phyloP scores from a whole-genome alignment of 2,329 filamentous ascomycete species.

The Fusarium tuaranense region DNA sequence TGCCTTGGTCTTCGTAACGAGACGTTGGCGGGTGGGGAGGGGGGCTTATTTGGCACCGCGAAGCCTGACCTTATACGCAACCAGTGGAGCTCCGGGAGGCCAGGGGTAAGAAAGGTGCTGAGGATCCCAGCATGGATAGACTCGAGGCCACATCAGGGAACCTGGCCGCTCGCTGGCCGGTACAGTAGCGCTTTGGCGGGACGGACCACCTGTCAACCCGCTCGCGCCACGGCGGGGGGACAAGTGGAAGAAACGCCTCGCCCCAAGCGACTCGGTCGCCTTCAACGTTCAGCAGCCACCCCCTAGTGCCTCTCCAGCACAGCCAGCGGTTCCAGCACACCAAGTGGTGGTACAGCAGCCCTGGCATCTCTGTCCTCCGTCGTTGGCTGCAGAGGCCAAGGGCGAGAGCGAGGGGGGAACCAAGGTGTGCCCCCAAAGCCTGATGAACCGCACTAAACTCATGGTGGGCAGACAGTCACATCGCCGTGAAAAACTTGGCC shows the following conservation, averaged over 20 bases:
- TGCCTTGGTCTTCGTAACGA: conserved; percentile 42
- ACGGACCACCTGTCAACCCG: conserved; percentile 46
- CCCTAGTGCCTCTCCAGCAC: conserved; percentile 33
- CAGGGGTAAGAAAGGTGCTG: conserved; percentile 31
- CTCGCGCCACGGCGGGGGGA: conserved; percentile 43
- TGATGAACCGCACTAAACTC: conserved; percentile 26
- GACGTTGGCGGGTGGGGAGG: conserved; percentile 40
- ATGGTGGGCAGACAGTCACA: conserved; percentile 36
- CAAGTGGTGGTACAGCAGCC: conserved; percentile 20
- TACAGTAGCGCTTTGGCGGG: conserved; percentile 28
- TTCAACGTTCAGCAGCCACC: conserved; percentile 35
- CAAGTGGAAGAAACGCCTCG: conserved; percentile 41
- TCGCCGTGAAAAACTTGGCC: conserved; percentile 24
- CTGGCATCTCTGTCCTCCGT: conserved; percentile 27
- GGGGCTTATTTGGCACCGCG: conserved; percentile 43
- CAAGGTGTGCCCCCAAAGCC: conserved; percentile 20
- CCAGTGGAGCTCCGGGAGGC: conserved; percentile 38
- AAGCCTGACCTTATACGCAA: conserved; percentile 44
- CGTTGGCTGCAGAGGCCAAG: conserved; percentile 31
- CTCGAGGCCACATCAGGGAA: conserved; percentile 40
- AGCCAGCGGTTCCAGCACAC: conserved; percentile 26
- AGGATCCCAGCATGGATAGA: conserved; percentile 13
- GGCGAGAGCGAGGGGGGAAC: conserved; percentile 8
- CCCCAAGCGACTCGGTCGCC: conserved; percentile 22
- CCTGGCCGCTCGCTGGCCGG: conserved; percentile 14